phyloP scores from a whole-genome alignment of 1,139 yeast species.

The Yarrowia galli region DNA sequence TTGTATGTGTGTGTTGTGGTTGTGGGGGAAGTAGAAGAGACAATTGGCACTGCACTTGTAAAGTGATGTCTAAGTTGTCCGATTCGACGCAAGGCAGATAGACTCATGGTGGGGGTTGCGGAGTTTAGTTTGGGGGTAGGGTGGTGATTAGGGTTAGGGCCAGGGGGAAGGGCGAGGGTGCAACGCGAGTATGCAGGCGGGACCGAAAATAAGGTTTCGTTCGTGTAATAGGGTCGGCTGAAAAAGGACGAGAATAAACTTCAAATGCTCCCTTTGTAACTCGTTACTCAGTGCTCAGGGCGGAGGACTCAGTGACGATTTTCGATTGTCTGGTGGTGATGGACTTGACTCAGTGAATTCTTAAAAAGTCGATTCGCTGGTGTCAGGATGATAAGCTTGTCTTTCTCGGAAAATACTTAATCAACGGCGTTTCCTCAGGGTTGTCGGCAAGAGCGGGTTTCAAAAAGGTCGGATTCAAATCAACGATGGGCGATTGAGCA shows the following conservation, averaged over 20 bases:
- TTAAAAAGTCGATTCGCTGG: background rate
- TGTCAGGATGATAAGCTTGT: conserved; percentile 30
- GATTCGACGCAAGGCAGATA: conserved; percentile 36
- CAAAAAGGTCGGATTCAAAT: too few relatives aligned
- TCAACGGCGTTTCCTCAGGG: conserved; percentile 6
- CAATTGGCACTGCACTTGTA: conserved; percentile 36
- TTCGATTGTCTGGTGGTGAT: conserved; percentile 36
- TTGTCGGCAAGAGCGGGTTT: background rate
- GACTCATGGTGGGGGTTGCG: conserved; percentile 30
- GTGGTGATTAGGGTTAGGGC: background rate
- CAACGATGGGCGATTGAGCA: background rate
- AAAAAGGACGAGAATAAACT: background rate
- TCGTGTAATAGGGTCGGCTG: background rate
- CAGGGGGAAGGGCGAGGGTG: too few relatives aligned
- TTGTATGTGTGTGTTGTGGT: conserved; percentile 6
- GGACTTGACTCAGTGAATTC: conserved; percentile 38
- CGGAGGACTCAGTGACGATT: conserved; percentile 34
- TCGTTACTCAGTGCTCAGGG: conserved; percentile 35
- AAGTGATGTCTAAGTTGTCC: conserved; percentile 28
- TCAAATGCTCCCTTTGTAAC: background rate
- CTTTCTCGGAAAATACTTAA: conserved; percentile 25
- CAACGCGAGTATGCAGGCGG: background rate
- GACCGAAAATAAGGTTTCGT: too few relatives aligned
- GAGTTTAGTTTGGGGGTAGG: conserved; percentile 5
- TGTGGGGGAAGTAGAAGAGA: conserved; percentile 26